A percentile compares a stretch with the other conserved stretches of the same genome.
Conservation (phyloP, 306 rosid species). For the Vicia faba region DNA sequence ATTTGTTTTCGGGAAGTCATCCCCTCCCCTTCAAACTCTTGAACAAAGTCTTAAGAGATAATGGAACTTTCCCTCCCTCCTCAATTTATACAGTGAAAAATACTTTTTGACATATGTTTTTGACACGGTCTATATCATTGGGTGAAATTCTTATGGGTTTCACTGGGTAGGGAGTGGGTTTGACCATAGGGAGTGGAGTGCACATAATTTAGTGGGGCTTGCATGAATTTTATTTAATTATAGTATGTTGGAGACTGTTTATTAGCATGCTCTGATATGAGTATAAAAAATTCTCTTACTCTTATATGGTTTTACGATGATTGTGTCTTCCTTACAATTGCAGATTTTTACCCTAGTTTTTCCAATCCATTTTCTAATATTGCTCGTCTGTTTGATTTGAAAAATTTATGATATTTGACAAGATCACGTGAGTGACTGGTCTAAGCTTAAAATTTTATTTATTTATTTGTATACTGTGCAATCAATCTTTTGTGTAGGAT, state of each 20-base stretch:
- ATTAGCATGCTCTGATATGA: neutral
- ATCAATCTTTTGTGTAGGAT: conserved; percentile 1
- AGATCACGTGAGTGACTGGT: neutral
- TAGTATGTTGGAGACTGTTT: neutral
- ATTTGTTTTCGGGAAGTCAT: no score
- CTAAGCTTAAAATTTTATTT: neutral
- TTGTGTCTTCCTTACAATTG: neutral
- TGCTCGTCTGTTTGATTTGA: neutral
- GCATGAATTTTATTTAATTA: neutral
- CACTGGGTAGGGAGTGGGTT: neutral
- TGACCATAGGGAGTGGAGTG: neutral
- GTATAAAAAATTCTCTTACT: neutral
- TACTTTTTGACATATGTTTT: neutral
- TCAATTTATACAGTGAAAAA: neutral
- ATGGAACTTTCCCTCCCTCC: neutral
- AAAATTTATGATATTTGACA: conserved; percentile 1
- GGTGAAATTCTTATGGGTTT: neutral
- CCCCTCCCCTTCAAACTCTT: no score
- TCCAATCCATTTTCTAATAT: neutral
- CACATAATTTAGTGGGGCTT: neutral
- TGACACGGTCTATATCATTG: neutral
- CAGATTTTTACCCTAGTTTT: neutral
- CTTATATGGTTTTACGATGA: conserved; percentile 1
- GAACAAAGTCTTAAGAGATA: no score
- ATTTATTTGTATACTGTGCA: neutral